phyloP scores from a whole-genome alignment of 192 early-diverging fungal species.

The Chytriomyces sp. region DNA sequence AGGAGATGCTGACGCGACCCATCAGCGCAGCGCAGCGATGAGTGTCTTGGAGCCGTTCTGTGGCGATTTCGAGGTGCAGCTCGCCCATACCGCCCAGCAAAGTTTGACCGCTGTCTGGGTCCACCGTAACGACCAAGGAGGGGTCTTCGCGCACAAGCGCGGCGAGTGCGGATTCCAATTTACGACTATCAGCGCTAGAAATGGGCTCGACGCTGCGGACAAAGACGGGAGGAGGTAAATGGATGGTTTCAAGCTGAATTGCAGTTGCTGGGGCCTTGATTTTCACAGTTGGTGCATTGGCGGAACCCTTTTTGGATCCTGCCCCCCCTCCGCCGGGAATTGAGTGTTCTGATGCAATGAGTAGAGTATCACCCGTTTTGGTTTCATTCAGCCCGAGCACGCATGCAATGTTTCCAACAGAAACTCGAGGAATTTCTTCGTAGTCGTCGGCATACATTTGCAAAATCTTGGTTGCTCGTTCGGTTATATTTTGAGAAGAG shows the following conservation, averaged over 20 bases:
- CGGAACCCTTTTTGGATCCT: slow-evolving; percentile 12
- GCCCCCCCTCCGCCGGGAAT: slow-evolving; percentile 45
- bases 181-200: slow-evolving; percentile 64
- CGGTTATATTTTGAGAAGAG: slow-evolving; percentile 62
- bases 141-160: slow-evolving; percentile 85
- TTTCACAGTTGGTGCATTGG: slow-evolving; percentile 4
- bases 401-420: slow-evolving; percentile 83
- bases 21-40: slow-evolving; percentile 78
- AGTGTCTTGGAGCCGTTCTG: slow-evolving; percentile 78
- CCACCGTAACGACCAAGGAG: slow-evolving; percentile 68
- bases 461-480: slow-evolving; percentile 79
- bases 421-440: slow-evolving; percentile 76
- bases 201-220: slow-evolving; percentile 66
- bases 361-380: slow-evolving; percentile 83
- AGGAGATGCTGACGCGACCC: slow-evolving; percentile 84
- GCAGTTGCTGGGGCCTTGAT: slow-evolving; percentile 26
- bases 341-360: slow-evolving; percentile 42
- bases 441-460: slow-evolving; percentile 91
- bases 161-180: slow-evolving; percentile 72
- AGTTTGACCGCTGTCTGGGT: slow-evolving; percentile 87
- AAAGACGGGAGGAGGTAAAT: slow-evolving; percentile 86
- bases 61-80: slow-evolving; percentile 88
- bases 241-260: slow-evolving; percentile 68
- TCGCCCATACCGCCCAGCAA: slow-evolving; percentile 93
- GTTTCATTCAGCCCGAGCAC: slow-evolving; percentile 82